phyloP scores from a whole-genome alignment of 2,329 filamentous ascomycete species.

The Alternaria dauci region DNA sequence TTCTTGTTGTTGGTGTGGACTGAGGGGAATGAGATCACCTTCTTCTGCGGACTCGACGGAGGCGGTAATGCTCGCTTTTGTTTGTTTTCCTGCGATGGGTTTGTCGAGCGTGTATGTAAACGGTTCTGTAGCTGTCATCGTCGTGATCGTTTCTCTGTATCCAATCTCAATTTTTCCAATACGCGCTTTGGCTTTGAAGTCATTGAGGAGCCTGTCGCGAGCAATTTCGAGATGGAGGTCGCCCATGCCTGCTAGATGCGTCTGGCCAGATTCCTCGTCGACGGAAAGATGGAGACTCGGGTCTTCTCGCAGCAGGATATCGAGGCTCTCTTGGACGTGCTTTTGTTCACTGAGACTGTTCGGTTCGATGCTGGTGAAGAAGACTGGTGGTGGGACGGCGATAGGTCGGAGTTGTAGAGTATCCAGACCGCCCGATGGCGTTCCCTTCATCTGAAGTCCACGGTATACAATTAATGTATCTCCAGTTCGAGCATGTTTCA shows the following conservation, averaged over 20 bases:
- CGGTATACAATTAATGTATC: constrained; percentile 85
- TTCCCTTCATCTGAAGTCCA: constrained; percentile 66
- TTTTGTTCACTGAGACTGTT: constrained; percentile 81
- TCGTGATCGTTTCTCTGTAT: constrained; percentile 83
- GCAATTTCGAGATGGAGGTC: constrained; percentile 95
- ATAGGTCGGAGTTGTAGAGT: constrained; percentile 86
- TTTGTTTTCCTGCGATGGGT: constrained; percentile 79
- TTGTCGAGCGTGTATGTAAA: constrained; percentile 76
- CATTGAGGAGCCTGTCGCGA: constrained; percentile 83
- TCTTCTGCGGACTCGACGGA: constrained; percentile 67
- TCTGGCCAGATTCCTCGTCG: constrained; percentile 91
- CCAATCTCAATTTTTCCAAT: constrained; percentile 95
- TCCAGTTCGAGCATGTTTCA: constrained; percentile 91
- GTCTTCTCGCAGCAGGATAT: constrained; percentile 85
- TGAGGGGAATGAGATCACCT: constrained; percentile 20
- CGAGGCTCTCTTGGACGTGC: constrained; percentile 76
- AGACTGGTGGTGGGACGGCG: constrained; percentile 89
- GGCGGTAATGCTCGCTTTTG: constrained; percentile 78
- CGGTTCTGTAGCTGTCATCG: constrained; percentile 57
- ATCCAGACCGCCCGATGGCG: constrained; percentile 73
- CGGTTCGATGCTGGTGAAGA: constrained; percentile 93
- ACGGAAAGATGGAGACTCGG: constrained; percentile 86
- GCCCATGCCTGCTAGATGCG: constrained; percentile 94
- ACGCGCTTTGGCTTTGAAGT: constrained; percentile 83
- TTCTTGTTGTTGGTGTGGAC: constrained; percentile 25